Conservation (phyloP, 805 yeast species). For the Teunomyces atbi region DNA sequence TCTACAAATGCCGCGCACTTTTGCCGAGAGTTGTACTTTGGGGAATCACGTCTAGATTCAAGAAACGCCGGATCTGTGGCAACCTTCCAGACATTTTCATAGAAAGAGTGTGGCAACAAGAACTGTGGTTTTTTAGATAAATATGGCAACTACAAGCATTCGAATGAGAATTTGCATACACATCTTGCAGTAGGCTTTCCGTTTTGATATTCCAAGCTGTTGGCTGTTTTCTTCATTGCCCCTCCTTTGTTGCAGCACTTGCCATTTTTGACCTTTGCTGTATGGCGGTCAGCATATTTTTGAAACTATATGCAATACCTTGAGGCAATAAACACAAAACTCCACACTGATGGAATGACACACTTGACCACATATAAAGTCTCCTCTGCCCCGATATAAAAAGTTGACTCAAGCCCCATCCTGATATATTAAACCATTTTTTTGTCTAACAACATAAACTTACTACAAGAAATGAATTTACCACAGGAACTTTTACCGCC, state of each 20-base stretch:
- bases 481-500: constrained; percentile 4
- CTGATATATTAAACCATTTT: no score
- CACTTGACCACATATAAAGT: neutral
- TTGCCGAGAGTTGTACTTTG: neutral
- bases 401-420: neutral
- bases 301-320: constrained; percentile 5
- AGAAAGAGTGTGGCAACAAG: neutral
- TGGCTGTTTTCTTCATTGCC: neutral
- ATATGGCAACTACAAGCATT: neutral
- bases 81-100: neutral
- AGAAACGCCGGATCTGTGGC: neutral
- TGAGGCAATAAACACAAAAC: constrained; percentile 3
- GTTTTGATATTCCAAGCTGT: neutral
- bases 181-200: neutral
- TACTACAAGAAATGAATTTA: neutral
- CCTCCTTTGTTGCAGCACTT: constrained; percentile 4
- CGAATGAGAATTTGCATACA: neutral
- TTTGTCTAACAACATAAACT: no score
- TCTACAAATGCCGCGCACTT: neutral
- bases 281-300: neutral
- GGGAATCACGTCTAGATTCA: neutral
- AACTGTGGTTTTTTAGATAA: neutral
- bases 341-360: constrained; percentile 5
- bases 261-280: neutral
- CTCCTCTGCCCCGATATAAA: neutral